Percentiles rank a stretch among this genome's conserved stretches.
phyloP scores from a whole-genome alignment of 352 stramenopile species.

The Phytopythium mirpurense region DNA sequence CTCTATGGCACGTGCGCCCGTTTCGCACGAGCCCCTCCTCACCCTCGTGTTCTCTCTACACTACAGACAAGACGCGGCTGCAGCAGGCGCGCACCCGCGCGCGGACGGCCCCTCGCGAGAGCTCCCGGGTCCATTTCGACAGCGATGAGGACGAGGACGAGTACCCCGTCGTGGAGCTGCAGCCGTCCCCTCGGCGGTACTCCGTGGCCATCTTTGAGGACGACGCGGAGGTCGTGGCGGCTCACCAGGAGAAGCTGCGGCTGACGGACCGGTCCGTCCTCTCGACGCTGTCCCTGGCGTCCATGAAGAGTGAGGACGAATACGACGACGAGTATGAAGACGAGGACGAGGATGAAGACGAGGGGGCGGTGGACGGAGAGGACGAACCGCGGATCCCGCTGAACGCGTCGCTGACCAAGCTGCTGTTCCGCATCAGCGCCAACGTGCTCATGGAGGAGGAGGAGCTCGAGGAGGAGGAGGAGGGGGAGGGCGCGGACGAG shows the following conservation, averaged over 20 bases:
- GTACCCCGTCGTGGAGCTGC: too few species aligned
- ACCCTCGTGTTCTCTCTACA: too few species aligned
- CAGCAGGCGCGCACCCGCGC: conserved; percentile 13
- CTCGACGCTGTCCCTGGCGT: conserved; percentile 10
- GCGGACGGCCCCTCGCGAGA: conserved; percentile 25
- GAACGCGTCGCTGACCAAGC: conserved; percentile 32
- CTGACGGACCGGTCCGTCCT: conserved; percentile 4
- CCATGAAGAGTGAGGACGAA: conserved; percentile 12
- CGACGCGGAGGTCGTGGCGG: conserved; percentile 5
- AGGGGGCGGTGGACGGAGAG: conserved; percentile 23
- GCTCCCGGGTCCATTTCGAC: conserved; percentile 30
- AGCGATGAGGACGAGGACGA: conserved; percentile 4
- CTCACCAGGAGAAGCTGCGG: conserved; percentile 4
- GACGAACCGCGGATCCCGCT: conserved; percentile 38
- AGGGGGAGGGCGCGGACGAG: conserved; percentile 9
- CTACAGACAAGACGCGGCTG: conserved; percentile 23
- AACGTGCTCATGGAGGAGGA: conserved; percentile 61
- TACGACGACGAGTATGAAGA: conserved; percentile 27
- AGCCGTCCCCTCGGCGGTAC: not conserved
- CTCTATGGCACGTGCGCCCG: too few species aligned
- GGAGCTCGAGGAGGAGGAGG: conserved; percentile 38
- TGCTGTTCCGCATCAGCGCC: conserved; percentile 41
- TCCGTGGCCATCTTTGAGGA: conserved; percentile 5
- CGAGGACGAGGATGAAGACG: conserved; percentile 19
- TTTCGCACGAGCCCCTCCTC: too few species aligned